A percentile compares a stretch with the other conserved stretches of the same genome.
Conservation (phyloP, 169 alveolate species). For the Fabrea salina region DNA sequence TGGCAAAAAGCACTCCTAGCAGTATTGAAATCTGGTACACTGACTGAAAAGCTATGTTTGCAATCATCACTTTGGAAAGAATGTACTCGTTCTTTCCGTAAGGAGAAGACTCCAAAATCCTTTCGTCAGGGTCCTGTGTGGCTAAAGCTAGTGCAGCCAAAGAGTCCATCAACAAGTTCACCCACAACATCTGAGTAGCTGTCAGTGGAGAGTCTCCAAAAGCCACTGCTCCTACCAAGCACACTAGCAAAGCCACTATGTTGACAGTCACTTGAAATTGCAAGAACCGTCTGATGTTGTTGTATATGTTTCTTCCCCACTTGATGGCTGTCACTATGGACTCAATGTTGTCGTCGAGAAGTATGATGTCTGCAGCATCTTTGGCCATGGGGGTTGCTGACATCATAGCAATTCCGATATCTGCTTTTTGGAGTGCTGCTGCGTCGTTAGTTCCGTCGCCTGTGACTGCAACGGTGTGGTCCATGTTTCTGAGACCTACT, state of each 20-base stretch:
- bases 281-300: slow-evolving; percentile 86
- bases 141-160: slow-evolving; percentile 90
- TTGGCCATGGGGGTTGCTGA: slow-evolving; percentile 91
- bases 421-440: slow-evolving; percentile 90
- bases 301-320: slow-evolving; percentile 90
- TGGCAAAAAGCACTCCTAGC: slow-evolving; percentile 57
- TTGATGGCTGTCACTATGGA: slow-evolving; percentile 86
- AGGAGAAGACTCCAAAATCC: slow-evolving; percentile 81
- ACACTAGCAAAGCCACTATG: slow-evolving; percentile 82
- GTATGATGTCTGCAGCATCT: slow-evolving; percentile 88
- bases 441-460: slow-evolving; percentile 96
- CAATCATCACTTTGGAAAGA: slow-evolving; percentile 54
- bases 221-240: slow-evolving; percentile 62
- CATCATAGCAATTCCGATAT: slow-evolving; percentile 95
- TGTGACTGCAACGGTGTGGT: slow-evolving; percentile 89
- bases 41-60: neutral
- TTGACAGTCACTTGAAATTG: slow-evolving; percentile 88
- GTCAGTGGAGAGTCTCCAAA: slow-evolving; percentile 75
- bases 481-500: slow-evolving; percentile 19
- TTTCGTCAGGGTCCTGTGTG: slow-evolving; percentile 88
- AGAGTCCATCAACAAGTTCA: slow-evolving; percentile 89
- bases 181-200: slow-evolving; percentile 79
- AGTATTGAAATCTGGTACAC: neutral
- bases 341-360: slow-evolving; percentile 88
- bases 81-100: slow-evolving; percentile 82